These are phyloP conservation scores for Physcomitrellopsis africana DNA, from an alignment of 225 moss, liverwort and hornwort species.

Conservation along the genomic window DNA sequence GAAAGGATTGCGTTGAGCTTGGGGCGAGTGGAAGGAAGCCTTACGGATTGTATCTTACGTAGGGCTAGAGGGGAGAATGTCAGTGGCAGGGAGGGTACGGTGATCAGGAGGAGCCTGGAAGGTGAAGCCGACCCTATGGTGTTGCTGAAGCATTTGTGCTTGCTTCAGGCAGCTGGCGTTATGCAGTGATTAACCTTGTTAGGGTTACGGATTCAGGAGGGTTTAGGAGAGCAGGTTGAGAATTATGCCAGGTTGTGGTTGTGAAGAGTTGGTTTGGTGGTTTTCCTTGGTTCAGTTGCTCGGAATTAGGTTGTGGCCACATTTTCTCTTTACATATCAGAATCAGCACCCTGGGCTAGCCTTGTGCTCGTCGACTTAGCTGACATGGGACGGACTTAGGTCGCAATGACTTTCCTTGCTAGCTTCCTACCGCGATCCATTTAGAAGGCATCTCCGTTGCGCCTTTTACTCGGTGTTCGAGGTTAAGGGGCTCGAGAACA, in stretches of 20 bases:
- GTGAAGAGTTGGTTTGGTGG: not conserved
- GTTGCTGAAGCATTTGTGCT: not conserved
- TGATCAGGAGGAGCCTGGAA: constrained; percentile 1
- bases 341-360: not conserved
- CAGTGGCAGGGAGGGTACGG: constrained; percentile 5
- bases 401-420: not conserved
- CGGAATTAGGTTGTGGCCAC: not conserved
- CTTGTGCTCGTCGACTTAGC: not conserved
- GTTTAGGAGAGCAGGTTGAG: not conserved
- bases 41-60: too few relatives aligned
- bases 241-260: not conserved
- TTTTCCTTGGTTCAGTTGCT: not conserved
- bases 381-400: not conserved
- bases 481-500: constrained; percentile 4
- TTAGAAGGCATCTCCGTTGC: not conserved
- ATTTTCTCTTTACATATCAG: not conserved
- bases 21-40: too few relatives aligned
- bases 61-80: not conserved
- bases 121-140: constrained; percentile 12
- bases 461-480: not conserved
- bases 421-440: not conserved
- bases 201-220: constrained; percentile 26
- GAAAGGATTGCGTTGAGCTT: too few relatives aligned
- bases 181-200: not conserved
- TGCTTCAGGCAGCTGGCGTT: constrained; percentile 4